Evolutionary conservation across 352 stramenopile species (phyloP).

Genomic region (Globisporangium cederbergense): DNA sequence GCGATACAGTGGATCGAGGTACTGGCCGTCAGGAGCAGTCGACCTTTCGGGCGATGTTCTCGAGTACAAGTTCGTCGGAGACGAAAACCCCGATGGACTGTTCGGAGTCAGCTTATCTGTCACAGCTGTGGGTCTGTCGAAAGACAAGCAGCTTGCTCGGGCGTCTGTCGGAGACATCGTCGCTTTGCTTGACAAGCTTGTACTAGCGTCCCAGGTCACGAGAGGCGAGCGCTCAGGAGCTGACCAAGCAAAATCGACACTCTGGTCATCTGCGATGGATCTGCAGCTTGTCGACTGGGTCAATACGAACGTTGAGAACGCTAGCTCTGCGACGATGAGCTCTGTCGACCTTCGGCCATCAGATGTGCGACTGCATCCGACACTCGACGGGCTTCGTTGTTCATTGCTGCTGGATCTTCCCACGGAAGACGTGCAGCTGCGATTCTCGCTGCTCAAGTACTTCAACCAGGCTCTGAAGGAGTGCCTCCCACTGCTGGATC

Average conservation of each 20-base stretch:
- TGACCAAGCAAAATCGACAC: background rate
- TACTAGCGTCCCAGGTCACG: slow-evolving; percentile 5
- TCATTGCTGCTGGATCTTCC: slow-evolving; percentile 58
- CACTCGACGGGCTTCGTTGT: slow-evolving; percentile 70
- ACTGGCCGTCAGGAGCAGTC: slow-evolving; percentile 50
- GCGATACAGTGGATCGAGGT: slow-evolving; percentile 34
- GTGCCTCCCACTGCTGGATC: slow-evolving; percentile 67
- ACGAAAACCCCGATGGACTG: slow-evolving; percentile 51
- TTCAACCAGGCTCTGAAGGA: slow-evolving; percentile 71
- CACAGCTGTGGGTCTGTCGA: slow-evolving; percentile 48
- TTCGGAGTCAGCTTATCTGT: slow-evolving; percentile 65
- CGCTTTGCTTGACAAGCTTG: slow-evolving; percentile 29
- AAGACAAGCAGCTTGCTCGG: slow-evolving; percentile 61
- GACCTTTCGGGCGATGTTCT: slow-evolving; percentile 59
- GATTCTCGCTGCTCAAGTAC: slow-evolving; percentile 81
- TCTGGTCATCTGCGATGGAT: slow-evolving; percentile 75
- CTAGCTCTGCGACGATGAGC: slow-evolving; percentile 21
- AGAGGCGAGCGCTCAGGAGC: background rate
- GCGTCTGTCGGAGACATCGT: slow-evolving; percentile 38
- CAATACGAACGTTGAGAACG: slow-evolving; percentile 69
- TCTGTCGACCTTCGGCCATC: slow-evolving; percentile 67
- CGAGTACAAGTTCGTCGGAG: slow-evolving; percentile 52
- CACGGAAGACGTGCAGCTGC: slow-evolving; percentile 58
- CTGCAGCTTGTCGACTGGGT: slow-evolving; percentile 86
- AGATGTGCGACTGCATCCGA: slow-evolving; percentile 68